Base-by-base conservation (phyloP, 2,329 filamentous ascomycete species). In the Neopestalotiopsis sp. region DNA sequence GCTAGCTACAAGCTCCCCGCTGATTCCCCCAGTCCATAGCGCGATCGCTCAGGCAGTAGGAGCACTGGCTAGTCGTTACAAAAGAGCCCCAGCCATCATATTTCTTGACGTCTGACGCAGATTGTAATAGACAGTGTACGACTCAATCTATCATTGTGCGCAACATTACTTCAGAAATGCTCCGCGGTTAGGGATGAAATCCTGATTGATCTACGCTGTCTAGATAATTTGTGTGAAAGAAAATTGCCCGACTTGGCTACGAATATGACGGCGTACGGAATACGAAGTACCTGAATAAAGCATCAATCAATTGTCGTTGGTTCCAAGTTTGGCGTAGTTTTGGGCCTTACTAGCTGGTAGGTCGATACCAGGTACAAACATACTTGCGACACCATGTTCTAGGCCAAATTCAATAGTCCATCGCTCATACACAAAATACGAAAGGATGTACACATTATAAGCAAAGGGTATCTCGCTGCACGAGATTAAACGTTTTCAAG, bases 1-100 rank as follows among this genome's bases (percentile, higher is more conserved):
- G 32, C 28, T 12, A 62, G 59, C 59, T 62, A 20, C 30, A 20
- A 62, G 59, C 59, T 62, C 59, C 32, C 59, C 59, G 34, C 59
- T 40, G 28, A 20, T 12, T 62, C 32, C 30, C 30, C 14, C 30
- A n/a, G 57, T 30, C 13, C 57, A 20, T 52, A 52, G 45, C 45
- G 45, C 14, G 45, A 30, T 34, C 30, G 57, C 24, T 59, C 57
- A 30, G 28, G 24, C 56, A 24, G 24, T 38, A 14, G 57, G 17
- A 30, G 30, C 57, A 34, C 30, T 30, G 20, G 30, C 30, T 59
- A 34, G 13, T 30, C 57, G 30, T 28, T 59, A 28, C 57, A 30
- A 30, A 24, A 30, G 57, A 34, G 24, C 24, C 24, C 24, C 57
- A 59, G 30, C 57, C 57, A 34, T 59, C 57, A 30, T 34, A 6